Base-by-base conservation (phyloP, 352 stramenopile genomes). In the Thalassiosira livingstoniorum region DNA sequence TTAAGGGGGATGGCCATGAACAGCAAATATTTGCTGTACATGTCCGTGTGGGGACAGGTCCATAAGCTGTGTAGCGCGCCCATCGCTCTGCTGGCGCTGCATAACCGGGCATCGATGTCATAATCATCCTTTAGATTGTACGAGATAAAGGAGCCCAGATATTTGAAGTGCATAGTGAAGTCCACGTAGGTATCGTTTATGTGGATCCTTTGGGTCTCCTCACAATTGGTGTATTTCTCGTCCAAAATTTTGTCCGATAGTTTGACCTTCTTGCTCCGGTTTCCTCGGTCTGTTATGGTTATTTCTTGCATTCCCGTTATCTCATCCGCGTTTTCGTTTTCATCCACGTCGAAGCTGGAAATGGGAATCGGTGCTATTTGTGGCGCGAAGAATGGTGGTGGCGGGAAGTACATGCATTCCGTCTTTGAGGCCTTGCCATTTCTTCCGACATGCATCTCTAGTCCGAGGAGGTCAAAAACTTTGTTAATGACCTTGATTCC, bases 371-470 rank as follows among this genome's bases (percentile, higher is more conserved):
- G 11, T 7, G 23, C 31, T 27, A 32, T 43, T 32, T 31, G 21
- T 27, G 31, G 35, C 15, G 67, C 32, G 34, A 68, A 68, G 25
- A 31, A 61, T n/a, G 7, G 2, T 0, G 51, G 53, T 31, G 73
- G 53, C 1, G 58, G 53, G 21, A 64, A 71, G 31, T 62, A 71
- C 1, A 77, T 45, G 35, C 55, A 71, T 64, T 82, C 66, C 7
- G 75, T 82, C 55, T 82, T 82, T 0, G 75, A 82, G 10, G 3
- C 29, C 34, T 32, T 35, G 0, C 2, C 1, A 27, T 31, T 34
- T 47, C 51, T 27, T 35, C 65, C 66, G 13, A 71, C 60, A 42
- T 82, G 75, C 57, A 82, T 82, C 51, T 82, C 66, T n/a, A 82
- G 11, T 2, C 75, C 75, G 23, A 82, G 25, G 0, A 1, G 0